Evolutionary conservation across 176 grass and related monocot genomes (phyloP).

Genomic region (Themeda triandra): DNA sequence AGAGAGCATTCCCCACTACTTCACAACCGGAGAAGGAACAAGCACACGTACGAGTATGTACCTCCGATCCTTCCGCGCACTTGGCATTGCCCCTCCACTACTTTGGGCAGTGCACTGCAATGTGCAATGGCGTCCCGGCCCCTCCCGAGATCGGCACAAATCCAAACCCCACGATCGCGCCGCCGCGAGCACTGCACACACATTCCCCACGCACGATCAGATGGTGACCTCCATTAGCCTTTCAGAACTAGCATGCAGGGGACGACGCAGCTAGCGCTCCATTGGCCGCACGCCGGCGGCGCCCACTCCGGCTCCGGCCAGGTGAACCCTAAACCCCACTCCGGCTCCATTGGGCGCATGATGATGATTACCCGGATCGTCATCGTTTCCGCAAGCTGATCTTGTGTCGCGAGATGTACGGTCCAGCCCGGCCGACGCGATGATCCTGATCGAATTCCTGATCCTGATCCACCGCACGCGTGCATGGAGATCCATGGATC

Average conservation of each 20-base stretch:
- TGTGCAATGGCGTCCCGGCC: not conserved
- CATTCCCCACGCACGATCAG: not conserved
- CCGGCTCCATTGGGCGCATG: not conserved
- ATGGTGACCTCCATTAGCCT: slow-evolving; percentile 23
- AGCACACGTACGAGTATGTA: too few relatives aligned
- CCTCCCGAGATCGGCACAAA: not conserved
- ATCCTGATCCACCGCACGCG: not conserved
- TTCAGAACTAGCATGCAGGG: not conserved
- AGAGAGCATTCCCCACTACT: too few relatives aligned
- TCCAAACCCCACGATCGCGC: slow-evolving; percentile 15
- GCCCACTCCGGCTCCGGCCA: not conserved
- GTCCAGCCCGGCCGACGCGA: too few relatives aligned
- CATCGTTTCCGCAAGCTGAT: not conserved
- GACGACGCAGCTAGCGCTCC: not conserved
- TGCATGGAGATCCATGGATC: not conserved
- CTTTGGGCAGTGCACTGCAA: not conserved
- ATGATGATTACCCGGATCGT: not conserved
- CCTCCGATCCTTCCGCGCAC: not conserved
- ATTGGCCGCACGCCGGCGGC: not conserved
- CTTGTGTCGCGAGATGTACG: not conserved
- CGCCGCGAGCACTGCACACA: not conserved
- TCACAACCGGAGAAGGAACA: too few relatives aligned
- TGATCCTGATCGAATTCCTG: not conserved
- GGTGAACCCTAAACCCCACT: not conserved
- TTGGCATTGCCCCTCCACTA: not conserved